Conservation (phyloP, 78 protist genomes). For the Dictyostelium discoideum region DNA sequence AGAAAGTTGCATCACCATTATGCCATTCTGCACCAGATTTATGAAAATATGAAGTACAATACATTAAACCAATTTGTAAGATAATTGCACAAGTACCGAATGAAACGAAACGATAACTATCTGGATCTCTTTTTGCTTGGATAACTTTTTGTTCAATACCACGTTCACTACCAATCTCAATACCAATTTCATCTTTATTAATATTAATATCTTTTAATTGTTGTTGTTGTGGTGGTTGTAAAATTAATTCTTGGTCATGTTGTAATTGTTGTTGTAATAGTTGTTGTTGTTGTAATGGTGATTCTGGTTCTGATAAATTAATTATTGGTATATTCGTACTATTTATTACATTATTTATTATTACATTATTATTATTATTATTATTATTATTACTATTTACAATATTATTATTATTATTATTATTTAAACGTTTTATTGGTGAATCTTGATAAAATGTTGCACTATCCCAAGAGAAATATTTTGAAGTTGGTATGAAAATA, state of each 20-base stretch:
- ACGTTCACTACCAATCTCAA: conserved; percentile 6
- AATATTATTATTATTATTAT: background rate
- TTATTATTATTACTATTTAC: no score
- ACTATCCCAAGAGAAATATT: conserved; percentile 14
- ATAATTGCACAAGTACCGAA: conserved; percentile 29
- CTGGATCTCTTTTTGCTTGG: background rate
- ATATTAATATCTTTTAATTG: background rate
- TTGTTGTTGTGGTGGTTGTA: background rate
- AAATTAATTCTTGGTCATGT: background rate
- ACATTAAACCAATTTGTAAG: conserved; percentile 55
- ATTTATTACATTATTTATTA: background rate
- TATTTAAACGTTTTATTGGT: background rate
- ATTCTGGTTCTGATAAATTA: background rate
- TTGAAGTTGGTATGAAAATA: conserved; percentile 54
- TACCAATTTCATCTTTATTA: background rate
- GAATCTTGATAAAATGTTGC: conserved; percentile 14
- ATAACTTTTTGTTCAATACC: background rate
- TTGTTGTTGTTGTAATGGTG: conserved; percentile 36
- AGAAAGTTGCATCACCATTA: conserved; percentile 70
- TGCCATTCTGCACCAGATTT: conserved; percentile 64
- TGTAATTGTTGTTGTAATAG: background rate
- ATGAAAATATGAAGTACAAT: conserved; percentile 54
- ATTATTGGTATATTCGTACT: background rate
- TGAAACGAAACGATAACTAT: conserved; percentile 37
- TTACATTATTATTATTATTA: background rate